A percentile compares a stretch with the other conserved stretches of the same genome.
phyloP scores from a whole-genome alignment of 257 asterid genomes.

The Ophiorrhiza pumila region DNA sequence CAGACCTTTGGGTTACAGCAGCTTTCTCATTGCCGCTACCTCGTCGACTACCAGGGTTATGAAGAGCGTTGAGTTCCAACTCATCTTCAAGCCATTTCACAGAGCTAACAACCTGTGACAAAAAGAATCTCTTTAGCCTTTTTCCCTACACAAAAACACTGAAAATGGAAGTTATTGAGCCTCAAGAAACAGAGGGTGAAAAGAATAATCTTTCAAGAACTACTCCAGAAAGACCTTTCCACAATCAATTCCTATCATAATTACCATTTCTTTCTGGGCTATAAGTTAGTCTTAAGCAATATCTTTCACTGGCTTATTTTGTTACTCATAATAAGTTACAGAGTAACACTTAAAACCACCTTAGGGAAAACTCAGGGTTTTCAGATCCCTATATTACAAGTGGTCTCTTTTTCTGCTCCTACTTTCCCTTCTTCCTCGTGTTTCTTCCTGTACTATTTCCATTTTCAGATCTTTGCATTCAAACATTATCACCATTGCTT shows the following conservation, averaged over 20 bases:
- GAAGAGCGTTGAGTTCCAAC: conserved; percentile 98
- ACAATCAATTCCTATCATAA: background rate
- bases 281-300: background rate
- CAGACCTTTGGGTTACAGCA: conserved; percentile 88
- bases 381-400: background rate
- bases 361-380: background rate
- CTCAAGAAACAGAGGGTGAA: background rate
- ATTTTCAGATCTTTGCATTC: background rate
- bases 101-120: conserved; percentile 91
- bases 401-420: conserved; percentile 2
- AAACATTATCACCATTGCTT: background rate
- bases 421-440: background rate
- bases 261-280: background rate
- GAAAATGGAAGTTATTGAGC: background rate
- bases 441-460: background rate
- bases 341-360: background rate
- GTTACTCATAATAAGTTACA: background rate
- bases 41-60: conserved; percentile 91
- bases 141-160: background rate
- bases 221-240: background rate
- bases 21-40: conserved; percentile 96
- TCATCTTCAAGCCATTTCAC: conserved; percentile 99
- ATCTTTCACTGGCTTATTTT: background rate
- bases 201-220: background rate
- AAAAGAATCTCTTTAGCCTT: background rate